Base-by-base conservation (phyloP, 371 early-diverging fungal species). In the Gilbertella persicaria region DNA sequence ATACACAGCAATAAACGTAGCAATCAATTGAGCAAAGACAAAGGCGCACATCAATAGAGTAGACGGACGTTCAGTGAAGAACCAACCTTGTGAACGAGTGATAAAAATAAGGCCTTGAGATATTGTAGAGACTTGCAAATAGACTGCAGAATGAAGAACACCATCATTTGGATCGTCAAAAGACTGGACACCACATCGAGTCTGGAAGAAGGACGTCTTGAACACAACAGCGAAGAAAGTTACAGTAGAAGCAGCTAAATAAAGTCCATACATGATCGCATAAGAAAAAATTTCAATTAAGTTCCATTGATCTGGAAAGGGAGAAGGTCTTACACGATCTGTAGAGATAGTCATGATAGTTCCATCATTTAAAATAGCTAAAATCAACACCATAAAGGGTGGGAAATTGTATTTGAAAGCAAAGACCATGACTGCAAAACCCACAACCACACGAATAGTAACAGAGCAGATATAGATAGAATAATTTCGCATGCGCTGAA, bases 401-500 rank as follows among this genome's bases (percentile, higher is more conserved):
- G 84, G 84, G 78, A 83, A 83, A 45, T 83, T 75, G 51, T 70
- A 83, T 50, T 71, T 50, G 76, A 77, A 83, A 33, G 81, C 81
- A 46, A 74, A 83, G 62, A 64, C 62, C 65, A 83, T 63, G 51
- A 83, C 64, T 13, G 84, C 73, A 58, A 83, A 83, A 61, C 81
- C 80, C 36, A 83, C 72, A 45, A 83, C 84, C 37, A 83, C 72
- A 83, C 83, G 83, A 62, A 83, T 80, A 49, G 83, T 83, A 46
- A 83, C 79, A 10, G 83, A 79, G 67, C 83, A 83, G 19, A 80
- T 83, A 67, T 83, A 83, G 63, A 80, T 80, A 17, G 83, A 75
- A 62, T 83, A 83, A 56, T 76, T 71, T 58, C 73, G 75, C 86
- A 87, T 87, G 62, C 88, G 88, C 50, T 87, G 85, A 79, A 87